phyloP scores from a whole-genome alignment of 768 basidiomycete genomes.

The Amanita pseudoporphyria region DNA sequence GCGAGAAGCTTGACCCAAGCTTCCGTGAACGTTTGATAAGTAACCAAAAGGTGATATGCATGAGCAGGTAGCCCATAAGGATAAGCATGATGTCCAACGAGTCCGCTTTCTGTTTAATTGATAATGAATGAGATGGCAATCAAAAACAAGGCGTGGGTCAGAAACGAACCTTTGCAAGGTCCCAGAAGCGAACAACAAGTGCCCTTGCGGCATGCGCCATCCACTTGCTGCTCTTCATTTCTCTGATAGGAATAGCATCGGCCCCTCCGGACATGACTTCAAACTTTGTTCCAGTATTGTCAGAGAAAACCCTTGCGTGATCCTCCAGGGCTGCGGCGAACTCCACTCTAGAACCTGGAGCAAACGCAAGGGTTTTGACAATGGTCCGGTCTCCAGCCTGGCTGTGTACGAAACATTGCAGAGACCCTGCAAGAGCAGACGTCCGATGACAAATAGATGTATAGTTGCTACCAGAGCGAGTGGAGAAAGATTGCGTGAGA shows the following conservation, averaged over 20 bases:
- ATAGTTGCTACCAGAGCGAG: slow-evolving; percentile 37
- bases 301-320: slow-evolving; percentile 17
- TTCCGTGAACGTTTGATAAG: slow-evolving; percentile 83
- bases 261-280: slow-evolving; percentile 36
- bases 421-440: slow-evolving; percentile 15
- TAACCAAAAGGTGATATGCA: slow-evolving; percentile 93
- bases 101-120: slow-evolving; percentile 73
- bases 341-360: slow-evolving; percentile 37
- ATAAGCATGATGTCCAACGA: slow-evolving; percentile 94
- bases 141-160: slow-evolving; percentile 4
- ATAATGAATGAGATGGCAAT: slow-evolving; percentile 4
- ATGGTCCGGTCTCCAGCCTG: slow-evolving; percentile 24
- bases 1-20: slow-evolving; percentile 58
- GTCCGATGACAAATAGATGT: slow-evolving; percentile 40
- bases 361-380: slow-evolving; percentile 42
- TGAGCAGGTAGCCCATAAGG: slow-evolving; percentile 85
- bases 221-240: slow-evolving; percentile 81
- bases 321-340: slow-evolving; percentile 31
- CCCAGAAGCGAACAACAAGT: slow-evolving; percentile 75
- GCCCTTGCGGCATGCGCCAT: slow-evolving; percentile 78
- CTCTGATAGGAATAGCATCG: slow-evolving; percentile 43
- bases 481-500: slow-evolving; percentile 30
- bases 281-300: slow-evolving; percentile 36
- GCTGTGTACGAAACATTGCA: slow-evolving; percentile 31
- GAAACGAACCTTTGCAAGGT: slow-evolving; percentile 52